A percentile compares a stretch with the other conserved stretches of the same genome.
Conservation (phyloP, 805 yeast species). For the Pichia paraexigua region DNA sequence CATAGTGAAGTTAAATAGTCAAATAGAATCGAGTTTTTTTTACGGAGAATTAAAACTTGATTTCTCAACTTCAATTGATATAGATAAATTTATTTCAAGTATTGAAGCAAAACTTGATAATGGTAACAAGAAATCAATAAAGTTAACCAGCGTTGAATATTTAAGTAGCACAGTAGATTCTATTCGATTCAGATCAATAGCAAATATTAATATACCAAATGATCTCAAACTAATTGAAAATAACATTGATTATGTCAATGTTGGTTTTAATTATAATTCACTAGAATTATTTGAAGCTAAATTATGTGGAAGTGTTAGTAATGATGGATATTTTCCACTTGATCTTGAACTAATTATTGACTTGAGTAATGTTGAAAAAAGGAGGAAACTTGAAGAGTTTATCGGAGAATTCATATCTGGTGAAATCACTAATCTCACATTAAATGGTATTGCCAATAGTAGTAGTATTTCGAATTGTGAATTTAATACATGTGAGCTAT, state of each 20-base stretch:
- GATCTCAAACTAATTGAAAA: neutral
- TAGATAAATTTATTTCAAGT: neutral
- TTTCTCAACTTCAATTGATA: neutral
- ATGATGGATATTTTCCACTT: neutral
- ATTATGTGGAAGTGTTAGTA: slow-evolving; percentile 24
- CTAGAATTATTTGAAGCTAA: slow-evolving; percentile 1
- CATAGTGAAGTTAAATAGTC: neutral
- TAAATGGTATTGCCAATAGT: slow-evolving; percentile 2
- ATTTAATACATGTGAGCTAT: slow-evolving; percentile 10
- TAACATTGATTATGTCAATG: neutral
- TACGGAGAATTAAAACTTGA: slow-evolving; percentile 1
- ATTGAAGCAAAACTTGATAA: no score
- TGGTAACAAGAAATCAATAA: neutral
- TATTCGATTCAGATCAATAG: neutral
- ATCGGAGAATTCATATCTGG: neutral
- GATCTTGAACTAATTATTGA: neutral
- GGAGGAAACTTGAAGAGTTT: neutral
- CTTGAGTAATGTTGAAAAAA: neutral
- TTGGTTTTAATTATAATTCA: neutral
- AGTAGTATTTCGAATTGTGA: slow-evolving; percentile 27
- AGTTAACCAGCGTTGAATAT: neutral
- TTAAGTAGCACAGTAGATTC: neutral
- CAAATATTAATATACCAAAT: neutral
- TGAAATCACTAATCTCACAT: neutral
- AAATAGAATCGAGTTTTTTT: slow-evolving; percentile 4